A percentile compares a stretch with the other conserved stretches of the same genome.
These are phyloP conservation scores for Tricholoma hemisulphureum DNA, from an alignment of 768 basidiomycete genomes.

Conservation along the genomic window DNA sequence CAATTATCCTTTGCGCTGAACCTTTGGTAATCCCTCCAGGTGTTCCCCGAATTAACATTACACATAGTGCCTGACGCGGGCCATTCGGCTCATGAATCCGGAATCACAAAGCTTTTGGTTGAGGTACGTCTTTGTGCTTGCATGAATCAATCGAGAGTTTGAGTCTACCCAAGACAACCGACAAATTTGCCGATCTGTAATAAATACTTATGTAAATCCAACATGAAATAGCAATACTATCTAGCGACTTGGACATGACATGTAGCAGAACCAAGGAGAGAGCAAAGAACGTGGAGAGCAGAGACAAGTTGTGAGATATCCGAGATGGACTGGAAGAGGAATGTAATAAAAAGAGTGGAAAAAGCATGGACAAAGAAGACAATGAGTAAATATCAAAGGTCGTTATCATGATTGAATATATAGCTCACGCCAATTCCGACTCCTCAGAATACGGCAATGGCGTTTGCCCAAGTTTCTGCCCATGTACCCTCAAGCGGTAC, in stretches of 20 bases:
- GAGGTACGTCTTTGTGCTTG: conserved; percentile 48
- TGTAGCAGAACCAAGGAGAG: not conserved
- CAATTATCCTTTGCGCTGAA: not conserved
- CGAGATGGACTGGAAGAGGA: not conserved
- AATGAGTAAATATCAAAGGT: conserved; percentile 8
- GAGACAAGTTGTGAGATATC: not conserved
- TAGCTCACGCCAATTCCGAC: conserved; percentile 20
- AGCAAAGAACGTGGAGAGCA: not conserved
- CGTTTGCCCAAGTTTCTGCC: conserved; percentile 47
- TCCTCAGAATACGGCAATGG: conserved; percentile 36
- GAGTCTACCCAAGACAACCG: conserved; percentile 33
- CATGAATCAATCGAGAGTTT: not conserved
- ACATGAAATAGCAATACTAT: not conserved
- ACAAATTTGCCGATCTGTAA: conserved; percentile 38
- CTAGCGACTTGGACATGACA: not conserved
- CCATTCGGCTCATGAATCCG: conserved; percentile 77
- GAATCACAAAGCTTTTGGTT: conserved; percentile 66
- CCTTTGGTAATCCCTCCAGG: conserved; percentile 28
- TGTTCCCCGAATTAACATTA: conserved; percentile 76
- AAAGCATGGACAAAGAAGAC: not conserved
- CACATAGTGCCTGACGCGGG: conserved; percentile 83
- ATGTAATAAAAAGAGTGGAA: conserved; percentile 10
- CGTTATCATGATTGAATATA: not conserved
- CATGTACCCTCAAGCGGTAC: conserved; percentile 83
- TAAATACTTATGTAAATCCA: not conserved